Evolutionary conservation across 2,329 filamentous ascomycete species (phyloP), one percentile per base, ranked within the genome.

Genomic region (Cladophialophora exuberans): DNA sequence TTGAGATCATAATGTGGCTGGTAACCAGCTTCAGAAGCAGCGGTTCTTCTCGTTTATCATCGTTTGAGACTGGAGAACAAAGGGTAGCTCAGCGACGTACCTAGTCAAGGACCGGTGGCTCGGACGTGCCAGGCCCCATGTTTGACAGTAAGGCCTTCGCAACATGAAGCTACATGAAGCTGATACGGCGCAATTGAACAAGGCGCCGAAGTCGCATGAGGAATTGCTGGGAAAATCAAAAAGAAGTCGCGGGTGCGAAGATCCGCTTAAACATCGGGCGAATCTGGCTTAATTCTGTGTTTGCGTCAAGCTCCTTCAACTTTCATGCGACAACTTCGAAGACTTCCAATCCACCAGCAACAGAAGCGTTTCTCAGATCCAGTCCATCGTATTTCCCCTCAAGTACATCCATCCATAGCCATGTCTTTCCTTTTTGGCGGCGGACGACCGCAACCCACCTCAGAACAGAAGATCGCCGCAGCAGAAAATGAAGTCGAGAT

Each of bases 401-500:
- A n/a, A n/a, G n/a, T n/a, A n/a, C n/a, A n/a, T 39, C 22, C 31
- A 18, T 2, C 31, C 10, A n/a, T 17, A 72, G 81, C 65, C 51
- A 89, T 89, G 86, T 88, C 86, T 62, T 87, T 88, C 78, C 82
- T 89, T 66, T 87, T 87, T 71, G 84, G 87, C 71, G 79, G 81
- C 68, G 78, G 77, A 54, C 80, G 84, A 64, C 89, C 90, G 60
- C 90, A 97, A 79, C 88, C 92, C 72, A 88, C 90, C 62, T 96
- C 92, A 69, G 92, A 90, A 74, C 89, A 97, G 82, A 99, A 97
- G 83, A 94, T 99, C 73, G 89, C 90, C 68, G 89, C 90, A 68
- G 92, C 95, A 67, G 93, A 99, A 80, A 88, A 90, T 65, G 95
- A 99, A 80, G 90, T 65, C 76, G 94, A 97, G 77, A 92, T 97